Conservation (phyloP, 1,284 basidiomycete genomes). For the Porodaedalea pini region DNA sequence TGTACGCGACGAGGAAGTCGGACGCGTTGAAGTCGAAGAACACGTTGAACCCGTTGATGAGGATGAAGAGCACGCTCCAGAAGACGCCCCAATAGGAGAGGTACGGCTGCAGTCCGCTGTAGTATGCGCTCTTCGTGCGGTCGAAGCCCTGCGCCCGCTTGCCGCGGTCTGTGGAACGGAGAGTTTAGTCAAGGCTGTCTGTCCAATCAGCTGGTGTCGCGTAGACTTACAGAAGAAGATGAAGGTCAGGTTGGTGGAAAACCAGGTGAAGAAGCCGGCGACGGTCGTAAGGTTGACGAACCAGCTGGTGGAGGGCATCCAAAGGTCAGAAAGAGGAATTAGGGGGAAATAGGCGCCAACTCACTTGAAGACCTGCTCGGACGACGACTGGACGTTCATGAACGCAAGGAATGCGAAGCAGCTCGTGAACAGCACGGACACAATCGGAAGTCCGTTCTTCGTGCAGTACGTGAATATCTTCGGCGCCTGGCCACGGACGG, state of each 20-base stretch:
- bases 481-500: constrained; percentile 74
- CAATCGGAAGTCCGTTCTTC: constrained; percentile 67
- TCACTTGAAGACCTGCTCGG: constrained; percentile 38
- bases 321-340: constrained; percentile 27
- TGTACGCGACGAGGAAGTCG: constrained; percentile 56
- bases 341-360: constrained; percentile 21
- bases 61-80: constrained; percentile 41
- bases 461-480: constrained; percentile 63
- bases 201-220: constrained; percentile 12
- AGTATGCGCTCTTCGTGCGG: constrained; percentile 52
- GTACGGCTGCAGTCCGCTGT: constrained; percentile 44
- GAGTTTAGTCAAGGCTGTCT: background rate
- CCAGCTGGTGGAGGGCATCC: constrained; percentile 42
- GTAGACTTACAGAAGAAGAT: constrained; percentile 63
- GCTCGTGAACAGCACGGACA: constrained; percentile 33
- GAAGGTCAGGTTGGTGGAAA: constrained; percentile 69
- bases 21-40: constrained; percentile 62
- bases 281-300: constrained; percentile 56
- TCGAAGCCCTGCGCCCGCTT: constrained; percentile 54
- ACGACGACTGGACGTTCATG: constrained; percentile 40
- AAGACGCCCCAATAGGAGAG: constrained; percentile 38
- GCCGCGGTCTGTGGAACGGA: constrained; percentile 40
- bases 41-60: constrained; percentile 52
- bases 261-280: constrained; percentile 66
- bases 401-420: constrained; percentile 49